Base-by-base conservation (phyloP, 2,329 filamentous ascomycete species). In the Beauveria australis region DNA sequence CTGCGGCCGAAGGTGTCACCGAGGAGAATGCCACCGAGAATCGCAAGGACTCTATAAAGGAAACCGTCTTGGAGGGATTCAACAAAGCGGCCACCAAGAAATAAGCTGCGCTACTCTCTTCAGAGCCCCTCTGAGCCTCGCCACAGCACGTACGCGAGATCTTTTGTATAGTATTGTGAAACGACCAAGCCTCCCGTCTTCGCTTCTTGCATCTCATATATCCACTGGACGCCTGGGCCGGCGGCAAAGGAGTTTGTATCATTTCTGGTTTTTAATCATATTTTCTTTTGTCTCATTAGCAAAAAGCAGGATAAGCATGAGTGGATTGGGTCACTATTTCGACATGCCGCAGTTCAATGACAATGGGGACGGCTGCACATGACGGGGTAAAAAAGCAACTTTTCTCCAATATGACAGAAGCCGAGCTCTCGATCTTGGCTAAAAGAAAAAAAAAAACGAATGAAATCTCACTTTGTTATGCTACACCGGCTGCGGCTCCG, bases 21-120 rank as follows among this genome's bases (percentile, higher is more conserved):
- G 63, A 59, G 48, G 59, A 65, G 26, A 62, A 61, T 12, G 61
- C 63, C 16, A 58, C 58, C 12, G 61, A 64, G 12, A 60, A 19
- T 19, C 61, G 57, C 55, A 69, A 66, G 56, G 63, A 67, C 14
- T 64, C 67, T 40, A 65, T 76, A 30, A 76, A 75, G 68, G 75
- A 76, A 53, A 72, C 70, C 26, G 72, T 78, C 22, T 63, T 78
- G 1, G 73, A 77, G 51, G 72, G 73, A 26, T 77, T 78, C 61
- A 72, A 76, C 61, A 65, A 74, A 64, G 67, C 73, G 9, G 65
- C 71, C 9, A 67, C 66, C 22, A 73, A 70, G 66, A 68, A 67
- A 61, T 75, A 64, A 69, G 51, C 22, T 10, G 16, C 22, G 1
- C 26, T 10, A 22, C 41, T 19, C 5, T 19, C 26, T 22, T 9